Base-by-base conservation (phyloP, 345 rosid species). In the Stellera chamaejasme region DNA sequence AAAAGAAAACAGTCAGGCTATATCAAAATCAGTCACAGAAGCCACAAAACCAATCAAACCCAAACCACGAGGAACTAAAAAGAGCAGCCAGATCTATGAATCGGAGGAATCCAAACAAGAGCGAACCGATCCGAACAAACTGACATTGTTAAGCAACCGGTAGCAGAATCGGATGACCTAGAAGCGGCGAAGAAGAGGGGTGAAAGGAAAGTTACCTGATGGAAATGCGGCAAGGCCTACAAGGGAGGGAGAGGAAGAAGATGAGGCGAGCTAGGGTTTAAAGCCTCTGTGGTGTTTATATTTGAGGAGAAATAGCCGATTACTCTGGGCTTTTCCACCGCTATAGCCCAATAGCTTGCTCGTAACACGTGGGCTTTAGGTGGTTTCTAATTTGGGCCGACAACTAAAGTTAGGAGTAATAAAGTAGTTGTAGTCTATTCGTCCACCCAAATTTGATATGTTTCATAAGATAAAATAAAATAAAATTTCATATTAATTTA, bases 171-270 rank as follows among this genome's bases (percentile, higher is more conserved):
- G 9, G 39, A 32, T 8, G 5, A 3, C 39, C 39, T 32, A 52
- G 10, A 25, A 0, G 11, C 11, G 2, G 3, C 25, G 39, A 52
- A 5, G 11, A 19, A 27, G 41, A 46, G 10, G 7, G 39, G 39
- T 3, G 39, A 32, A 19, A 12, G 10, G 9, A 27, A 12, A 25
- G 26, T 10, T n/a, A 65, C 70, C 65, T 43, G 44, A 2, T 48
- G n/a, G 59, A 65, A 57, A 47, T 19, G 59, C 62, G 23, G 62
- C 55, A 64, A 68, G 64, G 63, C 67, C 67, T 45, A 0, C 19
- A 19, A 19, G 39, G 39, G 7, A 2, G 19, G 1, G 6, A 28
- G 14, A 56, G 55, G 59, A 57, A 27, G 59, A 60, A 1, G 48
- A 13, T 19, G 10, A 45, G 27, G 47, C 9, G 48, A 45, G 9